A percentile compares a stretch with the other conserved stretches of the same genome.
These are phyloP conservation scores for Beauveria brongniartii DNA, from an alignment of 2,329 filamentous ascomycete species.

Conservation along the genomic window DNA sequence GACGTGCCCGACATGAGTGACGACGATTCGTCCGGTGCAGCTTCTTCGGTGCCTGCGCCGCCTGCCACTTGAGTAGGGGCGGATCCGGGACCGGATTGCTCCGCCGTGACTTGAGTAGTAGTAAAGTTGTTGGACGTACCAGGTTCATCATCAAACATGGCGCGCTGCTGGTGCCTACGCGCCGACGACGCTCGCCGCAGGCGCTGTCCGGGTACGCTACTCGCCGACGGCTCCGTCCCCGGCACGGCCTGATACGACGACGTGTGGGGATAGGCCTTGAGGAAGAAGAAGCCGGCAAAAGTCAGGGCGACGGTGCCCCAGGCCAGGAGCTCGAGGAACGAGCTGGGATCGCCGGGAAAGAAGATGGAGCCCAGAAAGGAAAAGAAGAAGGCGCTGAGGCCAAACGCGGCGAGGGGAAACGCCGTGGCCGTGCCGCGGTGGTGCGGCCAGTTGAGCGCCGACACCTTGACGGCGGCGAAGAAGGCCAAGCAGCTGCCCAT, in stretches of 20 bases:
- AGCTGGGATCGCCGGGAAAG: conserved; percentile 75
- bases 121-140: conserved; percentile 49
- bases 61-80: conserved; percentile 14
- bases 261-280: conserved; percentile 59
- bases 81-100: conserved; percentile 12
- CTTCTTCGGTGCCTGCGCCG: conserved; percentile 17
- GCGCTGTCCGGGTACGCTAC: conserved; percentile 28
- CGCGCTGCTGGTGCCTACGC: conserved; percentile 15
- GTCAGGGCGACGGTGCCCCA: conserved; percentile 71
- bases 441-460: conserved; percentile 83
- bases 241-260: conserved; percentile 49
- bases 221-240: conserved; percentile 19
- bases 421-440: conserved; percentile 90
- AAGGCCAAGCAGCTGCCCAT: conserved; percentile 90
- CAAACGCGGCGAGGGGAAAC: conserved; percentile 87
- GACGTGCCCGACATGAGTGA: conserved; percentile 65
- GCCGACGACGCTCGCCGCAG: conserved; percentile 34
- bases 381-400: conserved; percentile 94
- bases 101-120: conserved; percentile 22
- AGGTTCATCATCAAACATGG: conserved; percentile 40
- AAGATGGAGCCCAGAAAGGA: conserved; percentile 67
- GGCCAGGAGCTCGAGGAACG: conserved; percentile 72
- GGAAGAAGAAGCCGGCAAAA: conserved; percentile 73
- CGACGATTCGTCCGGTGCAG: conserved; percentile 58
- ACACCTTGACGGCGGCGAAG: conserved; percentile 74